Percentiles rank a stretch among this genome's conserved stretches.
Conservation (phyloP, 306 rosid genomes). For the Fagus sylvatica region DNA sequence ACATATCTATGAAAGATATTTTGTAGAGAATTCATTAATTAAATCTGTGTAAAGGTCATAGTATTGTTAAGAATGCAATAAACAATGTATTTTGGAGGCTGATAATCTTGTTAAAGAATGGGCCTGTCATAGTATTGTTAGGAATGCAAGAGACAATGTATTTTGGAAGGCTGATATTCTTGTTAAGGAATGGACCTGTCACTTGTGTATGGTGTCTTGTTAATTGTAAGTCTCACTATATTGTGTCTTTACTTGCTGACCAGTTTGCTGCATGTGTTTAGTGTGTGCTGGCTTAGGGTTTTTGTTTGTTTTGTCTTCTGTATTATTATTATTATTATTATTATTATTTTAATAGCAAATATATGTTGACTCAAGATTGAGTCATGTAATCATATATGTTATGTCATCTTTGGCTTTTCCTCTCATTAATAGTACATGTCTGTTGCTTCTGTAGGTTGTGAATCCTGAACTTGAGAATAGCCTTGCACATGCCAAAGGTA, state of each 20-base stretch:
- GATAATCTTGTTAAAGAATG: background rate
- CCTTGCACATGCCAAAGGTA: conserved; percentile 38
- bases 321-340: background rate
- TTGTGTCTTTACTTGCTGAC: background rate
- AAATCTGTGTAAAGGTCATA: background rate
- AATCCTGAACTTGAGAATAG: conserved; percentile 45
- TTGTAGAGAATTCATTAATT: background rate
- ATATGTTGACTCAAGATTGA: background rate
- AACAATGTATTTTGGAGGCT: background rate
- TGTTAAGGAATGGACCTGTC: background rate
- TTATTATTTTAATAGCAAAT: background rate
- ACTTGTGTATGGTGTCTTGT: background rate
- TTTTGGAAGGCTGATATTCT: background rate
- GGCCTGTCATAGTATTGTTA: background rate
- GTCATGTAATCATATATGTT: background rate
- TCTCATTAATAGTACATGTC: conserved; percentile 13
- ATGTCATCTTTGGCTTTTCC: conserved; percentile 4
- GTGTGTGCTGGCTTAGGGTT: background rate
- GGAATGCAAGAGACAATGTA: background rate
- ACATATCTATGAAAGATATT: too few relatives aligned
- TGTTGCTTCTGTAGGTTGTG: conserved; percentile 59
- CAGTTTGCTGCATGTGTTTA: background rate
- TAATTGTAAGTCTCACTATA: background rate
- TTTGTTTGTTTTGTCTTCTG: background rate
- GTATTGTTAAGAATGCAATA: background rate